Conservation (phyloP, 1,284 basidiomycete species). For the Puccinia hordei region DNA sequence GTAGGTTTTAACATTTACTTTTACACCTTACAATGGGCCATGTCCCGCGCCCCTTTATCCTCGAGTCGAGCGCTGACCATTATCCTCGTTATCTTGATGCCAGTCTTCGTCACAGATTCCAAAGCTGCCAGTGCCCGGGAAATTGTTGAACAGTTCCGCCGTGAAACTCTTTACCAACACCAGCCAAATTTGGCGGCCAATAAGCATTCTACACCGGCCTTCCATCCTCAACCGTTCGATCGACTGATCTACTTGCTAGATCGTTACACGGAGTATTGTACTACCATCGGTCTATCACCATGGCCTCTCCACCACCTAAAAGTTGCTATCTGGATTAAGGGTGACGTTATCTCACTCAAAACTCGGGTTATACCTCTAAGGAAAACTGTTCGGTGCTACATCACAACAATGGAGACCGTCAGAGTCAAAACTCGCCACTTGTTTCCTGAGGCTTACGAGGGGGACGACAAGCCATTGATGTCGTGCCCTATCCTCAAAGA, state of each 20-base stretch:
- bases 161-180: slow-evolving; percentile 19
- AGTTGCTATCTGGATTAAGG: slow-evolving; percentile 42
- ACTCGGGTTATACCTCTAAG: slow-evolving; percentile 38
- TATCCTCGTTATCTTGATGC: neutral
- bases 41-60: neutral
- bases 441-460: slow-evolving; percentile 18
- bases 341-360: slow-evolving; percentile 40
- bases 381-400: slow-evolving; percentile 46
- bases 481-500: slow-evolving; percentile 36
- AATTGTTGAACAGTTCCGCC: slow-evolving; percentile 32
- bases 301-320: slow-evolving; percentile 48
- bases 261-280: slow-evolving; percentile 42
- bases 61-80: too few species aligned
- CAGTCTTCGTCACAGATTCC: slow-evolving; percentile 25
- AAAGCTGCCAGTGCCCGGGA: slow-evolving; percentile 23
- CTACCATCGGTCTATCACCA: slow-evolving; percentile 30
- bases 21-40: neutral
- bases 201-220: neutral
- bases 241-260: slow-evolving; percentile 45
- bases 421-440: slow-evolving; percentile 39
- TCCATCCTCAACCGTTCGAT: slow-evolving; percentile 38
- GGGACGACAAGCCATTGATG: slow-evolving; percentile 29
- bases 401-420: slow-evolving; percentile 44
- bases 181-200: neutral
- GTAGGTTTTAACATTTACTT: slow-evolving; percentile 1